Conservation (phyloP, 345 rosid genomes). For the Heritiera fomes region DNA sequence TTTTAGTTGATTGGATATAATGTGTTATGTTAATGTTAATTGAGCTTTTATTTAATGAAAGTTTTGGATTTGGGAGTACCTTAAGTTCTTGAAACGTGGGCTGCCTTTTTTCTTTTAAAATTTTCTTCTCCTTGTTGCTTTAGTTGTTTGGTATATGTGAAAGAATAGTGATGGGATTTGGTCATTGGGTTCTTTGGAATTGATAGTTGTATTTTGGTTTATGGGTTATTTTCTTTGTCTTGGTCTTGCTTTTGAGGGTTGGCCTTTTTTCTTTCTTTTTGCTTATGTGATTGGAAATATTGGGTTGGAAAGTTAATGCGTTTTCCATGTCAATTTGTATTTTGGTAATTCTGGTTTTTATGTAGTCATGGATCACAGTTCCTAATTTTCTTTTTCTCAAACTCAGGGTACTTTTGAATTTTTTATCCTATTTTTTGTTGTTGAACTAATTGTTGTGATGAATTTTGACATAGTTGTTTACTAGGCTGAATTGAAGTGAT, state of each 20-base stretch:
- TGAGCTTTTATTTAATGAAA: not conserved
- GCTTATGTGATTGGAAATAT: not conserved
- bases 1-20: not conserved
- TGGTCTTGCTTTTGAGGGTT: not conserved
- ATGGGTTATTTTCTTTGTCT: not conserved
- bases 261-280: not conserved
- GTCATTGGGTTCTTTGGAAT: not conserved
- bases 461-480: not conserved
- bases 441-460: not conserved
- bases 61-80: not conserved
- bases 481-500: not conserved
- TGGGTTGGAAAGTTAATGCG: not conserved
- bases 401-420: not conserved
- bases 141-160: not conserved
- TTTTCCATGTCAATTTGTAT: not conserved
- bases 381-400: not conserved
- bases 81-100: constrained; percentile 10
- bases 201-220: not conserved
- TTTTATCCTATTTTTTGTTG: not conserved
- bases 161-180: constrained; percentile 2
- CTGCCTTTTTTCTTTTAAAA: not conserved
- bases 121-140: not conserved
- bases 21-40: not conserved
- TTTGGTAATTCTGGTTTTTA: not conserved
- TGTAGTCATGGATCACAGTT: not conserved